These are phyloP conservation scores for Plasmopara halstedii DNA, from an alignment of 352 stramenopile genomes.

Conservation along the genomic window DNA sequence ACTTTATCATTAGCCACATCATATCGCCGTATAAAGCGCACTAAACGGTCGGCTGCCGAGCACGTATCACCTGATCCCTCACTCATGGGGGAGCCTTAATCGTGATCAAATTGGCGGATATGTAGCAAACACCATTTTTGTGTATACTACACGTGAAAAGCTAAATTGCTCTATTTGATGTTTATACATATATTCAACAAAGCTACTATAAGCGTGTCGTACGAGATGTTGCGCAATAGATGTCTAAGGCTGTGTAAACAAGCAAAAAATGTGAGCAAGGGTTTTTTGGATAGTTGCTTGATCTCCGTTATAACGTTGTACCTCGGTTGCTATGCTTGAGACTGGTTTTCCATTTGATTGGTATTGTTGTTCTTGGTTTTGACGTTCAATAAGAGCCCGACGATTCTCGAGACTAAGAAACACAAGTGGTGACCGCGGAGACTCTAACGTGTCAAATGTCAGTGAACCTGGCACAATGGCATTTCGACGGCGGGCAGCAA, in stretches of 20 bases:
- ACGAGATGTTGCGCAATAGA: background rate
- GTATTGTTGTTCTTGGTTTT: constrained; percentile 4
- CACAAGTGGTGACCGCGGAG: constrained; percentile 31
- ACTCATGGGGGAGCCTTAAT: constrained; percentile 21
- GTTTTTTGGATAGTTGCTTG: background rate
- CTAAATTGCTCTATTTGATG: background rate
- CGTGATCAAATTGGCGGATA: no score
- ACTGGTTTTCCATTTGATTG: constrained; percentile 1
- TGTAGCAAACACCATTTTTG: constrained; percentile 12
- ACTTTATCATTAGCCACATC: constrained; percentile 32
- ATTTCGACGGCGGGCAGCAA: constrained; percentile 39
- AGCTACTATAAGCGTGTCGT: background rate
- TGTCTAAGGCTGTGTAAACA: constrained; percentile 8
- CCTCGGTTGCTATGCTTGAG: constrained; percentile 3
- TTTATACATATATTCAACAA: background rate
- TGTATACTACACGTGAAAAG: background rate
- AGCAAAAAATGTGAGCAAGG: constrained; percentile 3
- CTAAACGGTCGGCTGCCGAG: constrained; percentile 47
- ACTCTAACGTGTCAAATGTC: constrained; percentile 34
- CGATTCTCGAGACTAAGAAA: constrained; percentile 29
- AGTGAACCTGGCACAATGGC: constrained; percentile 43
- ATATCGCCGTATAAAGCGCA: constrained; percentile 55
- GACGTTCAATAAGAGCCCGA: constrained; percentile 20
- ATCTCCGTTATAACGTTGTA: constrained; percentile 5
- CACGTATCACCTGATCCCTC: constrained; percentile 19